Evolutionary conservation across 179 eudicot species (phyloP).

Genomic region (Sideroxylon spinosum): DNA sequence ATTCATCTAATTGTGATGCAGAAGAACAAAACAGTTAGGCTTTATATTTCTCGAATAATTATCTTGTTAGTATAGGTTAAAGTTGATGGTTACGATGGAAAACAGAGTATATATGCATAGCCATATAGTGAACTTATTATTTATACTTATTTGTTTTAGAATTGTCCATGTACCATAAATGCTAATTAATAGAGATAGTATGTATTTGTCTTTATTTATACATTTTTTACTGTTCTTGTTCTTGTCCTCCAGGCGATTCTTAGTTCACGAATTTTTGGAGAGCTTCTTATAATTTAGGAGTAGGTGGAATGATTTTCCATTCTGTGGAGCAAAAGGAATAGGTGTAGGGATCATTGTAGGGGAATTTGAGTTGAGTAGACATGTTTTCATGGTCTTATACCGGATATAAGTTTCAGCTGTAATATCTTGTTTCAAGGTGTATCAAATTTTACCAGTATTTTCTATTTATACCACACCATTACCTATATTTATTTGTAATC

Average conservation of each 20-base stretch:
- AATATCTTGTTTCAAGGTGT: background rate
- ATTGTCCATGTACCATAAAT: too few species aligned
- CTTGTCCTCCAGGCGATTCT: conserved; percentile 13
- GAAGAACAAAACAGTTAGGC: too few species aligned
- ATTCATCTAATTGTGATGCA: too few species aligned
- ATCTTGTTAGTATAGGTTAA: too few species aligned
- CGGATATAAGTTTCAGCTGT: conserved; percentile 55
- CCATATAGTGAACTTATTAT: too few species aligned
- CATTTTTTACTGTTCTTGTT: conserved; percentile 13
- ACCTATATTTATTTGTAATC: conserved; percentile 2
- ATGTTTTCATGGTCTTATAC: conserved; percentile 83
- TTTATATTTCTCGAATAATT: too few species aligned
- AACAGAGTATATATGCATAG: too few species aligned
- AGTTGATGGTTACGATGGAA: too few species aligned
- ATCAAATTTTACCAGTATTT: background rate
- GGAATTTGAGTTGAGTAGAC: conserved; percentile 75
- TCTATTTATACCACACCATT: background rate
- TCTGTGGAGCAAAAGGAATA: conserved; percentile 71
- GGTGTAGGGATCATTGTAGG: conserved; percentile 96
- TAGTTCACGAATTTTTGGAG: conserved; percentile 80
- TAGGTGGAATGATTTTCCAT: conserved; percentile 95
- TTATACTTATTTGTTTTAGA: too few species aligned
- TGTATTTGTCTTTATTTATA: background rate
- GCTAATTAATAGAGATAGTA: background rate
- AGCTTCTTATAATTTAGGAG: conserved; percentile 77